Conservation (phyloP, 495 filamentous ascomycete genomes). For the Penicillium lagena region DNA sequence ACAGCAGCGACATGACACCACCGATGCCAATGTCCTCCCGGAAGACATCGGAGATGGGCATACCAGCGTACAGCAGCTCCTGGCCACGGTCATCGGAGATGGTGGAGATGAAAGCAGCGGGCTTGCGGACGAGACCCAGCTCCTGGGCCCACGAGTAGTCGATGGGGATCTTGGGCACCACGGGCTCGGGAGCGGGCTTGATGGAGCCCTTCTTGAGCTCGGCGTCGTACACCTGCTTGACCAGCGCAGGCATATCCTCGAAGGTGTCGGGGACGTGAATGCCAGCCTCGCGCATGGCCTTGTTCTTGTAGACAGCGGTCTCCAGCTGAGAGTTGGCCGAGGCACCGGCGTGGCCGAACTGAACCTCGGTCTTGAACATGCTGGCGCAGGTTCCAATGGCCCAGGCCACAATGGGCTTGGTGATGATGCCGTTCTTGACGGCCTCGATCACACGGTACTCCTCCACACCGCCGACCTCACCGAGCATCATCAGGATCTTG, state of each 20-base stretch:
- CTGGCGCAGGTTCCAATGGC: slow-evolving; percentile 98
- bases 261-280: slow-evolving; percentile 94
- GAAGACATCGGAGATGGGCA: slow-evolving; percentile 99
- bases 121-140: slow-evolving; percentile 98
- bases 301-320: slow-evolving; percentile 94
- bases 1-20: slow-evolving; percentile 98
- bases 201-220: slow-evolving; percentile 79
- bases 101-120: slow-evolving; percentile 98
- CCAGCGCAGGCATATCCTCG: slow-evolving; percentile 78
- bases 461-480: slow-evolving; percentile 98
- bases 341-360: slow-evolving; percentile 97
- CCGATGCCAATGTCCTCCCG: slow-evolving; percentile 97
- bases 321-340: slow-evolving; percentile 99
- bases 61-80: slow-evolving; percentile 96
- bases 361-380: slow-evolving; percentile 99
- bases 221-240: slow-evolving; percentile 76
- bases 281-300: slow-evolving; percentile 89
- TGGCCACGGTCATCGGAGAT: slow-evolving; percentile 99
- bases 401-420: slow-evolving; percentile 98
- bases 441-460: slow-evolving; percentile 99
- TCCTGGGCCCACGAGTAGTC: slow-evolving; percentile 99
- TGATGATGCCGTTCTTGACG: slow-evolving; percentile 87
- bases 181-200: slow-evolving; percentile 78
- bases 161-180: slow-evolving; percentile 97
- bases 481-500: slow-evolving; percentile 92